Base-by-base conservation (phyloP, 75 land plant genomes). In the Azolla pinnata region DNA sequence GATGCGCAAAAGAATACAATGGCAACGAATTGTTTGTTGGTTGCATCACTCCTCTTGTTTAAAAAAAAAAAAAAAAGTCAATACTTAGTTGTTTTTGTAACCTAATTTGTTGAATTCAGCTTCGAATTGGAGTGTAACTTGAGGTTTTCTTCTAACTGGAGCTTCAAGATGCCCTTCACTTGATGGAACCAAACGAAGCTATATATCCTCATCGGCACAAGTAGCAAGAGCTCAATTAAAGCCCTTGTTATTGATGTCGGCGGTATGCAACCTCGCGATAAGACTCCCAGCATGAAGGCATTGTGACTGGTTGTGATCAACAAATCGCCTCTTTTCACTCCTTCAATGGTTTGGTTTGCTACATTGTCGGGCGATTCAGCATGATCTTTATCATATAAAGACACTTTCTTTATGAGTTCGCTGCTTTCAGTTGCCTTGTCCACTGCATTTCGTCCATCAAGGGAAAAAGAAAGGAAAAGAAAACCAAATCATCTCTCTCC, bases 181-280 rank as follows among this genome's bases (percentile, higher is more conserved):
- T 38, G 14, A 8, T 7, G 12, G 14, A 38, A 14, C 42, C 42
- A 38, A 33, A 72, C 14, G 29, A 27, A 26, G 26, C 25, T 72
- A 8, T 31, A 1, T n/a, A 72, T 10, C 18, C 65, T 60, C 5
- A 67, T 0, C 10, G 59, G 59, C 2, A 54, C 8, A 18, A 32
- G 47, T 9, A 53, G 26, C 27, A 72, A 1, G 23, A 70, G 49
- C 34, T 68, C 75, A 3, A 60, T 10, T 23, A 54, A 18, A 42
- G 53, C 61, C 18, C 49, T 14, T 4, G 23, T 2, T n/a, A 65
- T 51, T 12, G 75, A 64, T 31, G 58, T 68, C 0, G 68, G 45
- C n/a, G 75, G 62, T 1, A 59, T 14, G 21, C 63, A 12, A 24
- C 77, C 75, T 16, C 77, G 57, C 14, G 12, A 7, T 38, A 62